Percentiles rank a stretch among this genome's conserved stretches.
phyloP scores from a whole-genome alignment of 169 alveolate genomes.

The Cyclospora cayetanensis region DNA sequence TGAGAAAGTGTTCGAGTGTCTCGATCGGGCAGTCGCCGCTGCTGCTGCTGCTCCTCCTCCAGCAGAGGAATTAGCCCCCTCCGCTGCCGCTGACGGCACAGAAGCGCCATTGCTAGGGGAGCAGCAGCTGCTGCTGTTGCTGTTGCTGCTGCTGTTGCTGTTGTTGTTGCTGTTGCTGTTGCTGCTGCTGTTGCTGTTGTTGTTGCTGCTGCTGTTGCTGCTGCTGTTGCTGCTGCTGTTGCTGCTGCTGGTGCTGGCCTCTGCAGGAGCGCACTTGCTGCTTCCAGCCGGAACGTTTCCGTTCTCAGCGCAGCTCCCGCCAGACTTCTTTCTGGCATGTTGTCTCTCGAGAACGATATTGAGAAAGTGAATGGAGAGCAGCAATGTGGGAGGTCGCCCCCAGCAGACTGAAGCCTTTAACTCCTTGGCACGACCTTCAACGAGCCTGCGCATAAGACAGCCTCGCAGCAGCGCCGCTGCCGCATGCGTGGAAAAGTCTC shows the following conservation, averaged over 20 bases:
- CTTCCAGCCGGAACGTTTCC: background rate
- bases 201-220: background rate
- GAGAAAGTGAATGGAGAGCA: background rate
- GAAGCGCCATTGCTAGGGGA: too few species aligned
- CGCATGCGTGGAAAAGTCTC: too few species aligned
- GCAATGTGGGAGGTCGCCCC: slow-evolving; percentile 11
- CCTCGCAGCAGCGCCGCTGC: too few species aligned
- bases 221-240: background rate
- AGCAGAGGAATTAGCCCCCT: too few species aligned
- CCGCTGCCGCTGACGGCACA: too few species aligned
- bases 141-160: background rate
- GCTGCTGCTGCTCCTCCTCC: too few species aligned
- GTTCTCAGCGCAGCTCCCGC: background rate
- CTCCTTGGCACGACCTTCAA: slow-evolving; percentile 8
- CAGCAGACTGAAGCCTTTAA: background rate
- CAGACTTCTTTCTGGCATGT: background rate
- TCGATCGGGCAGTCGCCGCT: too few species aligned
- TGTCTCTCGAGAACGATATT: slow-evolving; percentile 20
- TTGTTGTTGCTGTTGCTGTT: background rate
- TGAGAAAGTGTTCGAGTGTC: too few species aligned
- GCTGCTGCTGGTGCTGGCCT: background rate
- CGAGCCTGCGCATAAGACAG: background rate
- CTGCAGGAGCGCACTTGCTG: background rate
- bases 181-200: background rate
- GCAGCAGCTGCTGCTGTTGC: slow-evolving; percentile 24